phyloP scores from a whole-genome alignment of 2,329 filamentous ascomycete species.

The Furcasterigmium furcatum region DNA sequence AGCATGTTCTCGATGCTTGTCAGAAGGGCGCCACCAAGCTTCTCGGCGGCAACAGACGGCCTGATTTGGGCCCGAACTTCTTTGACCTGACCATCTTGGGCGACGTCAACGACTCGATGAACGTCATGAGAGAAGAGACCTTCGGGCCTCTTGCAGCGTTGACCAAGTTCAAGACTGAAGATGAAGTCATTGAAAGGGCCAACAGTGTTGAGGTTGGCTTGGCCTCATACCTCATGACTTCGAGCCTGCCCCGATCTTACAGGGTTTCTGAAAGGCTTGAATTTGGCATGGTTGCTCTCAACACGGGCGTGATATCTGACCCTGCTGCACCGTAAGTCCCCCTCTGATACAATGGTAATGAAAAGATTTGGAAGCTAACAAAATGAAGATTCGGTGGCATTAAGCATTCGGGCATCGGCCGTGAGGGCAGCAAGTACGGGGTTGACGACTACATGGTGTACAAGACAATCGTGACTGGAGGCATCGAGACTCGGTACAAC shows the following conservation, averaged over 20 bases:
- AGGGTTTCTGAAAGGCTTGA: slow-evolving; percentile 49
- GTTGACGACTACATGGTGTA: slow-evolving; percentile 52
- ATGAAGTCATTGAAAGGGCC: slow-evolving; percentile 65
- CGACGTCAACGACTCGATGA: slow-evolving; percentile 67
- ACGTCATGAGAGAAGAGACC: slow-evolving; percentile 65
- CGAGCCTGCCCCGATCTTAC: slow-evolving; percentile 32
- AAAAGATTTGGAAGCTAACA: background rate
- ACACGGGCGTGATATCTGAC: slow-evolving; percentile 42
- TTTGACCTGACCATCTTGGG: slow-evolving; percentile 69
- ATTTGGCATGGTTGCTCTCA: slow-evolving; percentile 65
- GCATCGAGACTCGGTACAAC: slow-evolving; percentile 7
- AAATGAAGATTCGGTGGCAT: slow-evolving; percentile 11
- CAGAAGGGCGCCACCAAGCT: slow-evolving; percentile 59
- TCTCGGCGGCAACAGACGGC: slow-evolving; percentile 57
- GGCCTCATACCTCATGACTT: slow-evolving; percentile 69
- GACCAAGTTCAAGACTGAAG: slow-evolving; percentile 67
- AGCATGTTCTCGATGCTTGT: slow-evolving; percentile 62
- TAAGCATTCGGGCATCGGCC: slow-evolving; percentile 11
- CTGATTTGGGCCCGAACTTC: slow-evolving; percentile 66
- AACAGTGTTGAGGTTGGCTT: slow-evolving; percentile 69
- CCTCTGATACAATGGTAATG: too few species aligned
- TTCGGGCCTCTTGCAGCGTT: slow-evolving; percentile 72
- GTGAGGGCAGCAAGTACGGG: slow-evolving; percentile 14
- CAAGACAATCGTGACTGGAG: slow-evolving; percentile 48
- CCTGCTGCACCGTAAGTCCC: slow-evolving; percentile 21